Base-by-base conservation (phyloP, 768 basidiomycete species). In the Auricularia auricula-judae region DNA sequence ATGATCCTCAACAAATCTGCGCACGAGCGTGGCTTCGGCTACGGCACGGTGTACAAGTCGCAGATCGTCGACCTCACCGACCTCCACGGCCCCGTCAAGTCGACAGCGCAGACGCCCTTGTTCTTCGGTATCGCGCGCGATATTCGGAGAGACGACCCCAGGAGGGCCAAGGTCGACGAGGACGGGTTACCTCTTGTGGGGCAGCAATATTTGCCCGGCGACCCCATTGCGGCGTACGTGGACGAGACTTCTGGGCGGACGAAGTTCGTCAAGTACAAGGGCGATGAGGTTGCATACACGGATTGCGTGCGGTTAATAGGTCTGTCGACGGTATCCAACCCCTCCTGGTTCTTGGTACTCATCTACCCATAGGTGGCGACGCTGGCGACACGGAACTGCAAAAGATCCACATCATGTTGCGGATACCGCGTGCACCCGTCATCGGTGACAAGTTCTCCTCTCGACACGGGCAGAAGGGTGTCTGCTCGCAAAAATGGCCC, bases 361-460 rank as follows among this genome's bases (percentile, higher is more conserved):
- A 51, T 43, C 21, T 0, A 29, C 44, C 39, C 58, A 4, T 69
- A 95, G 93, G 91, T 33, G 85, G 84, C 67, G 97, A 99, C 71
- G 79, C 86, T 3, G 91, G 92, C 14, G 94, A 97, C 72, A 81
- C 83, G 2, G 91, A 94, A 73, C 81, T 93, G 16, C 93, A 94
- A 74, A 97, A 95, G 75, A 78, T 98, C 53, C 94, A 99, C 68
- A 79, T 99, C 73, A 96, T 93, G 39, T 80, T 99, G 36, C 86
- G 97, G 36, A 89, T 99, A 68, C 87, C 94, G 21, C 92, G 97
- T 68, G 83, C 93, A 4, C 97, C 97, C 43, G 93, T 98, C 66
- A 98, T 99, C 61, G 97, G 97, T 42, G 97, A 99, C 80, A 99
- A 99, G 78, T 99, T 98, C 75, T 98, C 97, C 0, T 98, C 97